Evolutionary conservation across 345 rosid genomes (phyloP).

Genomic region (Populus euphratica): DNA sequence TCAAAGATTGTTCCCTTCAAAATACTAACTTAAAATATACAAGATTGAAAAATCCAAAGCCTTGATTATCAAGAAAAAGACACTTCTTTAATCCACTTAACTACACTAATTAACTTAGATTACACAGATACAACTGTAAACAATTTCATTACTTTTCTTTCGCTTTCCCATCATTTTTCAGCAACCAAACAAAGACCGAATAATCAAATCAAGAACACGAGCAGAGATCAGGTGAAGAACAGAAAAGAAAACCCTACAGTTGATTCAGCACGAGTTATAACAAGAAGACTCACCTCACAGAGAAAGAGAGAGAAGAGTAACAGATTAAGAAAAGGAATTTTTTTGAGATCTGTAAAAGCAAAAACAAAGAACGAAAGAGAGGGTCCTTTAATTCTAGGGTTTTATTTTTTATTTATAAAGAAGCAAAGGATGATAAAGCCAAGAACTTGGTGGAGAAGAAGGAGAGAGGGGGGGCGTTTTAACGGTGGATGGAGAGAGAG

Average conservation of each 20-base stretch:
- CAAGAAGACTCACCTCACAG: constrained; percentile 33
- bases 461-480: constrained; percentile 7
- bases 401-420: constrained; percentile 7
- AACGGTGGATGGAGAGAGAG: constrained; percentile 15
- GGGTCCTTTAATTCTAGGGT: constrained; percentile 2
- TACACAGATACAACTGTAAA: not conserved
- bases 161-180: not conserved
- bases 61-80: not conserved
- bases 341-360: constrained; percentile 31
- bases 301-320: constrained; percentile 4
- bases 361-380: not conserved
- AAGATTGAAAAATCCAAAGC: not conserved
- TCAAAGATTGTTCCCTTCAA: not conserved
- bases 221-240: not conserved
- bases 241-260: constrained; percentile 34
- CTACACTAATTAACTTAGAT: not conserved
- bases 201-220: not conserved
- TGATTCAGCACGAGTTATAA: constrained; percentile 28
- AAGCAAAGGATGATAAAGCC: constrained; percentile 1
- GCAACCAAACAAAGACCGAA: not conserved
- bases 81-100: not conserved
- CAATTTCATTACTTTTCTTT: not conserved
- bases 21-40: no score
- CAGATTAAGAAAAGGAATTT: not conserved
- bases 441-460: constrained; percentile 22